phyloP scores from a whole-genome alignment of 306 rosid genomes.

The Comarum palustre region DNA sequence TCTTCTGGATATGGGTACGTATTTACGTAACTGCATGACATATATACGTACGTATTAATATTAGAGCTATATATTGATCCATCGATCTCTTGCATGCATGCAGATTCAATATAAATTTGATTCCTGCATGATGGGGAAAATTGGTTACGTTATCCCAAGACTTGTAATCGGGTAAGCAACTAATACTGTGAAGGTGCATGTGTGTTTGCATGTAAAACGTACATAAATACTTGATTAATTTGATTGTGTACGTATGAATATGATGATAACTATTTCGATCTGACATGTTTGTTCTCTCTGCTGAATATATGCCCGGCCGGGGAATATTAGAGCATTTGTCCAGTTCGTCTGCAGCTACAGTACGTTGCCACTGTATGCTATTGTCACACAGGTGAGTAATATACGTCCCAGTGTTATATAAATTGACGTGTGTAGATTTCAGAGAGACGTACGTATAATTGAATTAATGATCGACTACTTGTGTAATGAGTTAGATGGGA shows the following conservation, averaged over 20 bases:
- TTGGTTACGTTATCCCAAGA: conserved; percentile 30
- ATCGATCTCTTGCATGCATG: conserved; percentile 18
- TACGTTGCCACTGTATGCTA: conserved; percentile 37
- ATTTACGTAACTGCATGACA: not conserved
- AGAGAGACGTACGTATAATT: not conserved
- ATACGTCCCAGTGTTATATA: not conserved
- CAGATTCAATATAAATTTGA: conserved; percentile 36
- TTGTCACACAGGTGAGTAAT: conserved; percentile 31
- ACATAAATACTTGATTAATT: not conserved
- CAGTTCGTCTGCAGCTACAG: conserved; percentile 40
- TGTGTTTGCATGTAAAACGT: not conserved
- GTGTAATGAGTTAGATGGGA: conserved; percentile 32
- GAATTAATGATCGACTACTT: not conserved
- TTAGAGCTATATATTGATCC: not conserved
- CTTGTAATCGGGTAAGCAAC: conserved; percentile 34
- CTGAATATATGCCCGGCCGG: not conserved
- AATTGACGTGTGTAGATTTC: not conserved
- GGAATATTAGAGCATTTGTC: conserved; percentile 23
- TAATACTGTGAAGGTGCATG: not conserved
- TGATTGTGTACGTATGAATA: not conserved
- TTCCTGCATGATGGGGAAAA: conserved; percentile 39
- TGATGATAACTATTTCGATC: not conserved
- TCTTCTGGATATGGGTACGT: conserved; percentile 38
- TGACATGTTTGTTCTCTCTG: not conserved
- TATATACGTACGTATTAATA: not conserved